Conservation (phyloP, 192 early-diverging fungal genomes). For the Neocallimastix lanati region DNA sequence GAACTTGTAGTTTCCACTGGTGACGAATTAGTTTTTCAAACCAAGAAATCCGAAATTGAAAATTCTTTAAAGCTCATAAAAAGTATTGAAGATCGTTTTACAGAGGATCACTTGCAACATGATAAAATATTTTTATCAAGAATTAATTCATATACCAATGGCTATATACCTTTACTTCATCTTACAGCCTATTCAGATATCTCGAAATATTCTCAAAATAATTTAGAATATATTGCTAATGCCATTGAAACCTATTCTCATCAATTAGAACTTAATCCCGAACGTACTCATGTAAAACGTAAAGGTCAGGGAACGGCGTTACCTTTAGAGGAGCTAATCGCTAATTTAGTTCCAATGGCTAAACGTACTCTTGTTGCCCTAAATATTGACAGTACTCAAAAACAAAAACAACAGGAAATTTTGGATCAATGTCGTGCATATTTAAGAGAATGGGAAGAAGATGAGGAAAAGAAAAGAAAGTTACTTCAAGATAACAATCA, state of each 20-base stretch:
- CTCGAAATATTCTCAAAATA: not conserved
- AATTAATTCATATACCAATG: not conserved
- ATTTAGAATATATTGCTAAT: not conserved
- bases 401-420: not conserved
- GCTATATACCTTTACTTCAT: not conserved
- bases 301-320: not conserved
- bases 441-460: not conserved
- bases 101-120: not conserved
- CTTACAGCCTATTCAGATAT: not conserved
- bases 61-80: not conserved
- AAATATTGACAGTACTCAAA: not conserved
- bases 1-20: not conserved
- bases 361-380: not conserved
- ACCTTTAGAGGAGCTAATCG: not conserved
- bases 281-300: not conserved
- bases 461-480: not conserved
- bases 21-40: not conserved
- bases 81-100: not conserved
- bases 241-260: not conserved
- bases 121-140: not conserved
- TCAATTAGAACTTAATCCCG: not conserved
- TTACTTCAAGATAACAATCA: not conserved
- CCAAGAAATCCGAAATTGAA: not conserved
- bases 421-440: not conserved
- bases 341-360: not conserved